Evolutionary conservation across 768 basidiomycete genomes (phyloP), one percentile per base, ranked within the genome.

Genomic region (Boletus fagicola): DNA sequence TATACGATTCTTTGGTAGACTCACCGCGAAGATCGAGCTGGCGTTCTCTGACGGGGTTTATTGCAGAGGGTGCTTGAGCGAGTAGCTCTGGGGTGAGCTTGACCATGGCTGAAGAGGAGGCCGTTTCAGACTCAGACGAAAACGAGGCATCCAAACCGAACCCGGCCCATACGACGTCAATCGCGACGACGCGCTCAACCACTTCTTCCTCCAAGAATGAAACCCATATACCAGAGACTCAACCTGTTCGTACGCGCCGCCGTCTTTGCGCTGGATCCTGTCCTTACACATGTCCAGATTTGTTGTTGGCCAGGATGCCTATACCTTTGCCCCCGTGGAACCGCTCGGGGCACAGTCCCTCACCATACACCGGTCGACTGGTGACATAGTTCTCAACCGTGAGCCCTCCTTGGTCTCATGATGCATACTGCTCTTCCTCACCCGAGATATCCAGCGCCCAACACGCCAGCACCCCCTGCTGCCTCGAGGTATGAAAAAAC

Each of bases 81-180:
- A 95, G 81, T 64, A 95, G 84, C 83, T 95, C 93, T 61, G 93
- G 92, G 49, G 94, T 94, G 79, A 95, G 89, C 83, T 94, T 95
- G 85, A 93, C 89, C 66, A 77, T 79, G 68, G 73, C 66, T 60
- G 30, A 54, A 54, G 51, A 51, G 49, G 62, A 61, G 54, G 56
- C 43, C 44, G 72, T 72, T 74, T 72, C 71, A 73, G 71, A 72
- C 71, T 72, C 71, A 72, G 71, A 59, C 64, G 4, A 53, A 36
- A 67, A 70, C 64, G 61, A 72, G 54, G 63, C 58, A 49, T 35
- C 40, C 48, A 40, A 48, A 49, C 43, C 44, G 35, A 54, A 61
- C 48, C 40, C 16, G 38, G 36, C 18, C 24, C 7, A 16, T 20
- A 36, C 26, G 12, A 0, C 44, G 45, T 52, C 15, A 54, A 51